These are phyloP conservation scores for Podospora sp. DNA, from an alignment of 495 filamentous ascomycete species.

Conservation along the genomic window DNA sequence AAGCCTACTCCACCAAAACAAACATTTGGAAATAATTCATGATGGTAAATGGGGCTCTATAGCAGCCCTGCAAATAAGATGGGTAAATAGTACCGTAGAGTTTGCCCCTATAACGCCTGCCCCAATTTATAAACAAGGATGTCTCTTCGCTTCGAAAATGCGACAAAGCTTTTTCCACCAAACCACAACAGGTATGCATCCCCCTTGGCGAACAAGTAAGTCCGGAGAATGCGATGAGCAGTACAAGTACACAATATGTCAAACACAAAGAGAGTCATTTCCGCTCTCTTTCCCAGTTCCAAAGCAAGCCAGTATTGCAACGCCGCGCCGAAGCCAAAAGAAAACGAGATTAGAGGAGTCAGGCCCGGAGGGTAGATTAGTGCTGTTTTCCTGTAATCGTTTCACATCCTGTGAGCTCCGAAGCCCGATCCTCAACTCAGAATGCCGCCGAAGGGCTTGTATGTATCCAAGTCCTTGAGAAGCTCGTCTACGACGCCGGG, in stretches of 20 bases:
- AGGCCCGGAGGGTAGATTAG: background rate
- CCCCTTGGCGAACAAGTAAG: background rate
- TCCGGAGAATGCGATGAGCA: background rate
- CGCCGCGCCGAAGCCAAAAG: background rate
- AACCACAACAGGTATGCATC: background rate
- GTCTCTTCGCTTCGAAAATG: background rate
- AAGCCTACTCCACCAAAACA: background rate
- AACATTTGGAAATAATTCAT: background rate
- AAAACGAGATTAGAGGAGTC: background rate
- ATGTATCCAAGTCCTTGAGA: conserved; percentile 85
- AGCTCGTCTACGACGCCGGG: conserved; percentile 84
- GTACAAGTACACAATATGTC: background rate
- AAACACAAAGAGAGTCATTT: background rate
- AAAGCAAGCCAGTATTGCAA: background rate
- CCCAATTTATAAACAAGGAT: background rate
- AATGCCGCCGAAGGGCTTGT: conserved; percentile 65
- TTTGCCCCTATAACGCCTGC: background rate
- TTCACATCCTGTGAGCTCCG: background rate
- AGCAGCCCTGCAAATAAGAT: background rate
- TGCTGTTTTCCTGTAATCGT: background rate
- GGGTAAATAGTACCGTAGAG: background rate
- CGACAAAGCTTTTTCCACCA: background rate
- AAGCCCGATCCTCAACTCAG: conserved; percentile 35
- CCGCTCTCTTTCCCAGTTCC: background rate
- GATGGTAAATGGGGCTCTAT: background rate